phyloP scores from a whole-genome alignment of 306 rosid genomes.

The Abrus pulchellus region DNA sequence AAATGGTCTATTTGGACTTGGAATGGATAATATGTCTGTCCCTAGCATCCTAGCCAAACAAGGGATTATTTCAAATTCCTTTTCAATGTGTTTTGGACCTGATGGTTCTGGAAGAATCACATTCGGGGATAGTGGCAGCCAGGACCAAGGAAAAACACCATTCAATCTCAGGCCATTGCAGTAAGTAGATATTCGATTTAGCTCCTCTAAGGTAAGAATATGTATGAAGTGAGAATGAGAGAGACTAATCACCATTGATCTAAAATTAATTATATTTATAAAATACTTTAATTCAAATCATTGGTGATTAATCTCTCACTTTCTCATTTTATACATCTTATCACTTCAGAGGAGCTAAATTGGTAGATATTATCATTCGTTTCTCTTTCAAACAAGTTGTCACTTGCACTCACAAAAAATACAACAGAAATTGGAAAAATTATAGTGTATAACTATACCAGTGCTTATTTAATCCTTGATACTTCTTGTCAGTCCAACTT shows the following conservation, averaged over 20 bases:
- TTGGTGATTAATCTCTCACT: no score
- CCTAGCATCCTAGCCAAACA: slow-evolving; percentile 79
- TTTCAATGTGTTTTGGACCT: slow-evolving; percentile 87
- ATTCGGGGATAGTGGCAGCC: slow-evolving; percentile 81
- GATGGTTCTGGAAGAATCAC: slow-evolving; percentile 75
- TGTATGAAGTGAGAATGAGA: no score
- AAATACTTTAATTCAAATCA: no score
- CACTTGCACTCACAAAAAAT: slow-evolving; percentile 23
- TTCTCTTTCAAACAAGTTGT: slow-evolving; percentile 33
- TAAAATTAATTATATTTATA: no score
- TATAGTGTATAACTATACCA: slow-evolving; percentile 1
- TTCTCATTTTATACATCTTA: no score
- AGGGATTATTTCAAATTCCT: slow-evolving; percentile 75
- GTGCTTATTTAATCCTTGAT: slow-evolving; percentile 30
- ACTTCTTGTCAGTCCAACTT: slow-evolving; percentile 69
- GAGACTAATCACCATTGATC: no score
- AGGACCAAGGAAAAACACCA: slow-evolving; percentile 77
- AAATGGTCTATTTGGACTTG: slow-evolving; percentile 92
- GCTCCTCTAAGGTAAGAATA: no score
- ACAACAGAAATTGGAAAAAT: slow-evolving; percentile 12
- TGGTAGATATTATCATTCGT: no score
- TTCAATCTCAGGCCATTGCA: slow-evolving; percentile 52
- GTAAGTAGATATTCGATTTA: slow-evolving; percentile 59
- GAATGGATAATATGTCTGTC: slow-evolving; percentile 70
- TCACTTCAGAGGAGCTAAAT: no score